These are phyloP conservation scores for Ceratonia siliqua DNA, from an alignment of 306 rosid genomes.

Conservation along the genomic window DNA sequence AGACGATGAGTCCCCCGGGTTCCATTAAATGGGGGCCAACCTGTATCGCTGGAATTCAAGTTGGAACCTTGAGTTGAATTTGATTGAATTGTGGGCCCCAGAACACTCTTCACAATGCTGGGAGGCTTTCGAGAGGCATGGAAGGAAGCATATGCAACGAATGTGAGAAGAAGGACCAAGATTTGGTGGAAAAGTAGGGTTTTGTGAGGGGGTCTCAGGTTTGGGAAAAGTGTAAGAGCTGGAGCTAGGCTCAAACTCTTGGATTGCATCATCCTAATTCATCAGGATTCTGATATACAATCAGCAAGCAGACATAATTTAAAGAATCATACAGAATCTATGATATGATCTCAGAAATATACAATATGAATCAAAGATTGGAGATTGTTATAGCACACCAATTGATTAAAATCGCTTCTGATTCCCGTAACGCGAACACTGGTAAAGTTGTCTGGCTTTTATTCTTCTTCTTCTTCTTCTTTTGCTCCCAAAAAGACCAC, in stretches of 20 bases:
- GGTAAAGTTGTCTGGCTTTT: not conserved
- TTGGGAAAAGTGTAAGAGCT: slow-evolving; percentile 52
- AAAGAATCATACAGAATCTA: too few relatives aligned
- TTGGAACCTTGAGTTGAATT: slow-evolving; percentile 32
- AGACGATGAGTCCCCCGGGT: slow-evolving; percentile 57
- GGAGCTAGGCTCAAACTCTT: slow-evolving; percentile 43
- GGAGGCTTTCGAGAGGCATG: slow-evolving; percentile 79
- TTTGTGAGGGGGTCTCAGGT: slow-evolving; percentile 58
- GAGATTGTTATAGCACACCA: not conserved
- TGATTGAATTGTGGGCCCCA: slow-evolving; percentile 45
- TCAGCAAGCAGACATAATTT: too few relatives aligned
- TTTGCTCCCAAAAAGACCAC: too few relatives aligned
- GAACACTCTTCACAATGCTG: slow-evolving; percentile 79
- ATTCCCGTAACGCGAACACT: not conserved
- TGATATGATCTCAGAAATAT: not conserved
- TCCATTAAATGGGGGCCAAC: slow-evolving; percentile 71
- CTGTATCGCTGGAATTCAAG: slow-evolving; percentile 34
- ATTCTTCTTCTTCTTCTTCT: not conserved
- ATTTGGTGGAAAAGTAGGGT: slow-evolving; percentile 52
- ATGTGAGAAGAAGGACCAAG: slow-evolving; percentile 48
- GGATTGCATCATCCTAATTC: slow-evolving; percentile 43
- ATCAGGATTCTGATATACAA: slow-evolving; percentile 31
- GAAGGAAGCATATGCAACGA: slow-evolving; percentile 64
- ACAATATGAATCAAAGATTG: not conserved
- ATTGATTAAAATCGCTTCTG: too few relatives aligned